Evolutionary conservation across 805 yeast genomes (phyloP), one percentile per base, ranked within the genome.

Genomic region (Candida hungchunana): DNA sequence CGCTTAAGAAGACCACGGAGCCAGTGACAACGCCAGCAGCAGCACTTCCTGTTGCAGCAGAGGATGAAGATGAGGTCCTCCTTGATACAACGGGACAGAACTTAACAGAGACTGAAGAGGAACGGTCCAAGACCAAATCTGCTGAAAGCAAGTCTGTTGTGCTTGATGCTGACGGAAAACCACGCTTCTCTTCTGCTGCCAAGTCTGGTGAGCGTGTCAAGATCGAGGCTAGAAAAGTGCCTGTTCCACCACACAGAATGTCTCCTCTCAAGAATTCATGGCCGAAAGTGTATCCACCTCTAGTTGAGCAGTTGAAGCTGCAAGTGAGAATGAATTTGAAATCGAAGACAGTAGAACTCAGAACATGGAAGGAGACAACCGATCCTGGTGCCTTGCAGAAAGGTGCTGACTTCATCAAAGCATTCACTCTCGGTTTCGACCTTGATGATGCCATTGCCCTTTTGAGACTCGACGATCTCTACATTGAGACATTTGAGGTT

Each of bases 231-330:
- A 74, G 97, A 65, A 89, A 89, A 55, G 84, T 93, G 9, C 77
- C 90, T 4, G 94, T 93, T 21, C 98, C 98, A 26, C 97, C 97
- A 20, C 97, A 93, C 60, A 76, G 99, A 71, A 82, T 93, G 88
- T 74, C 95, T 1, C 98, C 98, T 17, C 72, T 93, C 53, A 84
- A 87, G 60, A 77, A 76, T 46, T 72, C 80, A 30, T 93, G 99
- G 99, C 74, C 86, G 29, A 93, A 93, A 59, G 82, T 93, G 29
- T 93, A 93, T 58, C 95, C 95, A 22, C 97, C 98, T 6, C 67
- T 93, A 48, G 97, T 93, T 24, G 96, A 93, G 44, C 96, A 89
- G 63, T 71, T 93, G 50, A 88, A 93, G 58, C 69, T 93, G 46
- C 98, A 93, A 63, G 97, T 93, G 31, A 76, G 97, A 64, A 90